Base-by-base conservation (phyloP, 768 basidiomycete genomes). In the Tricholoma saponaceum region DNA sequence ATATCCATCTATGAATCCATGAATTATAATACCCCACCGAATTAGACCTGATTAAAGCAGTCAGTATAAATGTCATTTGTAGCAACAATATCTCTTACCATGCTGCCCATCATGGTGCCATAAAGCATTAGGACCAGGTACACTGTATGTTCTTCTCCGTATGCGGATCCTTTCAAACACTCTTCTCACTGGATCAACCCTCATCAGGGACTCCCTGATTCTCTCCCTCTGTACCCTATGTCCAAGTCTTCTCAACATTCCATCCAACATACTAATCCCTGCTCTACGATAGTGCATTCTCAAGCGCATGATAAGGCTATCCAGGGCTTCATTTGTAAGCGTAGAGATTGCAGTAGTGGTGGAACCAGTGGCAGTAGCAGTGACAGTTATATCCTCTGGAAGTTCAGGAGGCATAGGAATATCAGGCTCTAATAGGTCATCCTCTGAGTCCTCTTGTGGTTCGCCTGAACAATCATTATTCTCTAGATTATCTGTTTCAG, bases 91-190 rank as follows among this genome's bases (percentile, higher is more conserved):
- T n/a, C 8, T 58, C 64, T 16, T 53, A 73, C 73, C 66, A 62
- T 74, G 74, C 44, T 74, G 72, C 0, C 74, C 70, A 60, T 75
- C 72, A 62, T 74, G 69, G 54, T 74, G 72, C 70, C 71, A 73
- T 0, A 74, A 59, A 0, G 69, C 67, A 60, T 74, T 72, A 3
- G 68, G 66, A 1, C 69, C 70, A 20, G 65, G 60, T 25, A 72
- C 71, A 13, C 30, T 47, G 47, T 72, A 71, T 7, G 56, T 46
- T 0, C 65, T 49, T 1, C 68, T 61, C 6, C 58, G 10, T 62
- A 67, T 69, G 52, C 25, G 18, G 37, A 58, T 55, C 5, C 60
- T 43, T 37, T 60, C 58, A 58, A 64, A 62, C 50, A 60, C 55
- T 13, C 59, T 8, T 14, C 51, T 57, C 0, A 66, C 57, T 25